These are phyloP conservation scores for Eimeria necatrix DNA, from an alignment of 169 alveolate genomes.

Conservation along the genomic window DNA sequence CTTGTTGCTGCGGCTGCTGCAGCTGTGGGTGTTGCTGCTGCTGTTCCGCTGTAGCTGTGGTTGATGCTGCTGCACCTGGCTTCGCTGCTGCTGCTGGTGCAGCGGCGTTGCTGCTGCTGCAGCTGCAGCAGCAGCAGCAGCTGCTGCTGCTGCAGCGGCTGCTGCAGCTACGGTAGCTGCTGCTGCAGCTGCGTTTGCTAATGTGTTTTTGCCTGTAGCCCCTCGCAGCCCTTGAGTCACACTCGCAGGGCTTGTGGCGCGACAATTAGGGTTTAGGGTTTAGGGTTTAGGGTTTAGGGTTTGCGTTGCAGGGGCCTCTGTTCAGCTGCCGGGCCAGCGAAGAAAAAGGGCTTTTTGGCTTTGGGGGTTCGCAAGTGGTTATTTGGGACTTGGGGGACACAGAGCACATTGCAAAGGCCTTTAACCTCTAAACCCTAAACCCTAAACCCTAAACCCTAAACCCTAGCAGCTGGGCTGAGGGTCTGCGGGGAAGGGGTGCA, in stretches of 20 bases:
- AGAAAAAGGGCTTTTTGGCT: constrained; percentile 52
- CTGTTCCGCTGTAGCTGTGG: too few relatives aligned
- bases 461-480: too few relatives aligned
- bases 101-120: neutral
- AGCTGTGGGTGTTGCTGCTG: too few relatives aligned
- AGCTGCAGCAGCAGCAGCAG: constrained; percentile 9
- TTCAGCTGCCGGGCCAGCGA: constrained; percentile 68
- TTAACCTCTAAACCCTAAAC: constrained; percentile 51
- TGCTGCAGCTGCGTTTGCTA: neutral
- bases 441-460: constrained; percentile 37
- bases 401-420: constrained; percentile 57
- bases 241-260: neutral
- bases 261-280: neutral
- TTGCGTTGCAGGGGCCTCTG: constrained; percentile 68
- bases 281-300: constrained; percentile 43
- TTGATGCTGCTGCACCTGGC: too few relatives aligned
- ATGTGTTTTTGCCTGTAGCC: neutral
- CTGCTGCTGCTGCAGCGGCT: constrained; percentile 16
- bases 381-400: constrained; percentile 77
- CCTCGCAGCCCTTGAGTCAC: neutral
- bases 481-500: too few relatives aligned
- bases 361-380: constrained; percentile 71
- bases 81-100: too few relatives aligned
- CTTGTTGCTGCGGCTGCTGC: too few relatives aligned
- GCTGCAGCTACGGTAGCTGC: neutral